Evolutionary conservation across 2,329 filamentous ascomycete genomes (phyloP), one percentile per base, ranked within the genome.

Genomic region (Penicillium sumatraense): DNA sequence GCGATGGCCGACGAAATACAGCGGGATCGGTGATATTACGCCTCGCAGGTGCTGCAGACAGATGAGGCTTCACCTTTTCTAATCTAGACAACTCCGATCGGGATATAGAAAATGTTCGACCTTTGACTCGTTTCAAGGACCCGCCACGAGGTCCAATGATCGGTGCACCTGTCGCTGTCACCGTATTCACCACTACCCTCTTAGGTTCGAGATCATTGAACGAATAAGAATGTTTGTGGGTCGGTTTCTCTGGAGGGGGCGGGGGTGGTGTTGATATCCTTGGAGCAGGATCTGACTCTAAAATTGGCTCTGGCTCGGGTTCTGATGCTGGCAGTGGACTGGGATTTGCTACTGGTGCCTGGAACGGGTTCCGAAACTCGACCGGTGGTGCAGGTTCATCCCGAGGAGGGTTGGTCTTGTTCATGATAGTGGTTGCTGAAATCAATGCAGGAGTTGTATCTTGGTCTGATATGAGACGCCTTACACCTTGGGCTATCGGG

Each of bases 381-480:
- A 72, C 60, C 23, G 66, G 62, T 21, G 61, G 60, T 8, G 24
- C 44, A 40, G 57, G 56, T n/a, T 40, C 44, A 10, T 65, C 60
- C 56, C 61, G 35, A n/a, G 57, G 62, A 46, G 71, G 60, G 27
- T 56, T 48, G 33, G 65, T 54, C 38, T 61, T 64, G 24, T 57
- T 60, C 5, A 61, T 67, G 33, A 78, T 62, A 10, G 71, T 70
- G 7, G 73, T 70, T 38, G 80, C 80, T 47, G 81, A 71, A 36
- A 84, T 64, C 38, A 84, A 72, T 40, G 79, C 81, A 31, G 82
- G 81, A 44, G 72, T 69, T 57, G 76, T 69, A 58, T 74, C 73
- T 14, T 71, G 65, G 51, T 78, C 73, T 31, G 79, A 77, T 21
- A 77, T 65, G 42, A 83, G 76, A 45, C 75, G 74, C 51, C 75